A percentile compares a stretch with the other conserved stretches of the same genome.
Conservation (phyloP, 148 eudicot genomes). For the Persicaria maculosa region DNA sequence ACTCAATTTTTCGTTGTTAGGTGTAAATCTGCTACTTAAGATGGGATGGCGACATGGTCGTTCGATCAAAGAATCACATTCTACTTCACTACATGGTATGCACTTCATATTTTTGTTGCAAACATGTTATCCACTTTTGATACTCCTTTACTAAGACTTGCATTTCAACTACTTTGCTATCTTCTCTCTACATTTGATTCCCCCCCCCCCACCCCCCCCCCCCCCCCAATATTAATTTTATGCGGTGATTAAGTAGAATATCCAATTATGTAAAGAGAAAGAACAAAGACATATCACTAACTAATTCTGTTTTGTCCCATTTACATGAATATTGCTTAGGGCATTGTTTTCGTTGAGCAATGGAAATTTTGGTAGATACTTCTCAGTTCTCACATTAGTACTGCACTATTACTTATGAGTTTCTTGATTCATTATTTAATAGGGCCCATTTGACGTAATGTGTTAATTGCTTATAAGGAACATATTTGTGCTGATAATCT, state of each 20-base stretch:
- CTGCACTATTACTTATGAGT: not conserved
- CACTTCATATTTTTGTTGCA: constrained; percentile 8
- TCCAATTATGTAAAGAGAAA: not conserved
- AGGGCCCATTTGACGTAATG: too few species aligned
- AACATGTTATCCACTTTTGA: not conserved
- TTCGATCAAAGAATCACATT: constrained; percentile 57
- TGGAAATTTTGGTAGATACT: not conserved
- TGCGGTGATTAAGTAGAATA: not conserved
- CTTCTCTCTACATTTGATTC: not conserved
- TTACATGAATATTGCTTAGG: not conserved
- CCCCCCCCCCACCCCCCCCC: not conserved
- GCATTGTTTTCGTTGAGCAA: not conserved
- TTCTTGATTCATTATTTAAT: too few species aligned
- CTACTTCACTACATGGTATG: constrained; percentile 63
- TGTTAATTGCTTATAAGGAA: too few species aligned
- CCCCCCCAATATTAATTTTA: not conserved
- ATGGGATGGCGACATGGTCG: constrained; percentile 99
- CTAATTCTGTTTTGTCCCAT: not conserved
- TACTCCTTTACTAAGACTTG: not conserved
- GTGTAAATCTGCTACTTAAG: constrained; percentile 71
- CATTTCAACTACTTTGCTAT: not conserved
- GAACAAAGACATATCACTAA: not conserved
- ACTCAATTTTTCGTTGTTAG: constrained; percentile 24
- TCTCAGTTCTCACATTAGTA: not conserved
- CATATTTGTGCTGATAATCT: too few species aligned